phyloP scores from a whole-genome alignment of 495 filamentous ascomycete genomes.

The Articulospora tetracladia region DNA sequence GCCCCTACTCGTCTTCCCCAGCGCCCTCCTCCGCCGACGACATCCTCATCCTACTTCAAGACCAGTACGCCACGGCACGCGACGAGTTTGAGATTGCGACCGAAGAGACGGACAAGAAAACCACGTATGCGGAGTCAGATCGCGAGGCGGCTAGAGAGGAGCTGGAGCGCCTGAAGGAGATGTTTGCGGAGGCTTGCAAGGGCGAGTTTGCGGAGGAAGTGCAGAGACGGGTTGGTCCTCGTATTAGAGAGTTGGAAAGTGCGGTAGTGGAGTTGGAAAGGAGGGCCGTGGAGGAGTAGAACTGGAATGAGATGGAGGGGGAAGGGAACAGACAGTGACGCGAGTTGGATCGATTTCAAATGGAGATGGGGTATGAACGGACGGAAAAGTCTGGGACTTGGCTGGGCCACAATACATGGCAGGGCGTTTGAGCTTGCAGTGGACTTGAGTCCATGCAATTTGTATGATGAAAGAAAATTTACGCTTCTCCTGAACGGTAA shows the following conservation, averaged over 20 bases:
- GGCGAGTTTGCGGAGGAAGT: constrained; percentile 42
- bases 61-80: constrained; percentile 42
- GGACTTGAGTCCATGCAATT: too few species aligned
- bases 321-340: too few species aligned
- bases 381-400: too few species aligned
- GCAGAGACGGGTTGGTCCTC: constrained; percentile 41
- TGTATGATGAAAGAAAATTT: too few species aligned
- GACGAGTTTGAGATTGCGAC: constrained; percentile 55
- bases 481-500: too few species aligned
- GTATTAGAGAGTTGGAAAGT: constrained; percentile 51
- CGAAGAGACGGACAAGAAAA: constrained; percentile 51
- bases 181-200: constrained; percentile 38
- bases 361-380: too few species aligned
- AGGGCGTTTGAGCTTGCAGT: too few species aligned
- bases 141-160: constrained; percentile 48
- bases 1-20: background rate
- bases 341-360: too few species aligned
- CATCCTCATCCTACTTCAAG: constrained; percentile 39
- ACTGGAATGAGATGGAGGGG: too few species aligned
- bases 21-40: constrained; percentile 28
- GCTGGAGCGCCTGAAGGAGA: constrained; percentile 42
- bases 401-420: too few species aligned
- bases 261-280: constrained; percentile 47
- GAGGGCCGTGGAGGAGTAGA: constrained; percentile 29
- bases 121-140: constrained; percentile 50